Evolutionary conservation across 345 rosid species (phyloP), one percentile per base, ranked within the genome.

Genomic region (Firmiana major): DNA sequence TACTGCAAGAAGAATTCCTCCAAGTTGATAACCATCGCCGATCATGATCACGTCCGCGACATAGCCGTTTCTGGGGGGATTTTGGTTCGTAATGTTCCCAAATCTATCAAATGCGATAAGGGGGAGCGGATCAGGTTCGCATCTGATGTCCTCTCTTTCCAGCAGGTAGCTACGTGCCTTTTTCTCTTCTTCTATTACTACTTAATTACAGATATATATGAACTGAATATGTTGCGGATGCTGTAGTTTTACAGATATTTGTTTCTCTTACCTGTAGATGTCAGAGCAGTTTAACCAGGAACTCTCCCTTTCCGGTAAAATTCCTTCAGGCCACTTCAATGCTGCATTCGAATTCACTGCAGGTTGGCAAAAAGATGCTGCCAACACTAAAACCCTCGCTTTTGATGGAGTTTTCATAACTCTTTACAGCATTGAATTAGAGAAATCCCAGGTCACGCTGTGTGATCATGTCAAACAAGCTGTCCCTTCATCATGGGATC

Each of bases 401-500:
- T 90, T 90, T 75, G 92, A 87, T 83, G 94, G 94, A 71, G 87
- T 91, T 24, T 91, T 91, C 58, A 94, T 94, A 81, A 88, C 95
- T 21, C 84, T 93, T 15, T 94, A 94, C 79, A 88, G 92, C 13
- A 88, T 91, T 83, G 98, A 94, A 31, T 80, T 94, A 79, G 98
- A 90, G 78, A 94, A 94, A 79, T 91, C 98, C 77, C 98, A 91
- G 28, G 75, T 94, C 76, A 83, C 82, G 58, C 92, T 93, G 59
- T 83, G 90, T 67, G 92, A 94, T 59, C 92, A 81, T 85, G 95
- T 94, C 55, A 93, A 90, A 83, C 87, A 85, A 81, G 93, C 97
- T 19, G 97, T 91, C 31, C 98, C 98, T 62, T 75, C 95, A 5
- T 67, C 92, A 42, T 94, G 98, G 98, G 97, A 94, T 73, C 97